Evolutionary conservation across 1,139 yeast genomes (phyloP).

Genomic region (Lodderomyces pseudojiufengensis): DNA sequence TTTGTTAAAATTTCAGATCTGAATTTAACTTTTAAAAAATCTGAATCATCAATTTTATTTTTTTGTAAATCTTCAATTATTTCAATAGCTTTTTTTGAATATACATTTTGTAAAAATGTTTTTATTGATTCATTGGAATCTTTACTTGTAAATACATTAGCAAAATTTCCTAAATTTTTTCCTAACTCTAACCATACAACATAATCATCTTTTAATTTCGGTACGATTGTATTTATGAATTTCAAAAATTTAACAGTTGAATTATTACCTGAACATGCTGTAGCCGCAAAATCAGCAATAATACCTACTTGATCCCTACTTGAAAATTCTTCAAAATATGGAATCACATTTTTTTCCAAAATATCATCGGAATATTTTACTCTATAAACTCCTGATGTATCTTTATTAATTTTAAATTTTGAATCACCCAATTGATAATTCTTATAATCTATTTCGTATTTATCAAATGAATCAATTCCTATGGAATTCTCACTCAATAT

Average conservation of each 20-base stretch:
- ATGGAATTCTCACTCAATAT: slow-evolving; percentile 29
- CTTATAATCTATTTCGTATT: slow-evolving; percentile 19
- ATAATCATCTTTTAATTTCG: slow-evolving; percentile 46
- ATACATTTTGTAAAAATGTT: slow-evolving; percentile 39
- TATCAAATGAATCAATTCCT: slow-evolving; percentile 21
- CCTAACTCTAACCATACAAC: slow-evolving; percentile 67
- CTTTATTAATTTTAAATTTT: slow-evolving; percentile 59
- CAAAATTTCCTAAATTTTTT: slow-evolving; percentile 39
- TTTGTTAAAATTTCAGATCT: slow-evolving; percentile 48
- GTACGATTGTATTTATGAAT: slow-evolving; percentile 38
- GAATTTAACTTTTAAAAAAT: slow-evolving; percentile 48
- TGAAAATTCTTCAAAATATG: slow-evolving; percentile 50
- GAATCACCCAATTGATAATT: slow-evolving; percentile 20
- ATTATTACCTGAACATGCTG: slow-evolving; percentile 58
- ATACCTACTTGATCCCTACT: slow-evolving; percentile 55
- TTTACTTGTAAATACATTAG: slow-evolving; percentile 47
- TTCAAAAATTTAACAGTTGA: slow-evolving; percentile 43
- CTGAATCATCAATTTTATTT: slow-evolving; percentile 21
- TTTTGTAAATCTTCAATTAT: slow-evolving; percentile 31
- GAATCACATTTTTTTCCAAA: slow-evolving; percentile 40
- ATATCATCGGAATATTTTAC: slow-evolving; percentile 57
- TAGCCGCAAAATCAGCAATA: slow-evolving; percentile 29
- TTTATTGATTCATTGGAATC: slow-evolving; percentile 31
- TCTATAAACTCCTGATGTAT: slow-evolving; percentile 63
- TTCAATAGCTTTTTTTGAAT: slow-evolving; percentile 36